Evolutionary conservation across 2,329 filamentous ascomycete species (phyloP), one percentile per base, ranked within the genome.

Genomic region (Mollisia scopiformis): DNA sequence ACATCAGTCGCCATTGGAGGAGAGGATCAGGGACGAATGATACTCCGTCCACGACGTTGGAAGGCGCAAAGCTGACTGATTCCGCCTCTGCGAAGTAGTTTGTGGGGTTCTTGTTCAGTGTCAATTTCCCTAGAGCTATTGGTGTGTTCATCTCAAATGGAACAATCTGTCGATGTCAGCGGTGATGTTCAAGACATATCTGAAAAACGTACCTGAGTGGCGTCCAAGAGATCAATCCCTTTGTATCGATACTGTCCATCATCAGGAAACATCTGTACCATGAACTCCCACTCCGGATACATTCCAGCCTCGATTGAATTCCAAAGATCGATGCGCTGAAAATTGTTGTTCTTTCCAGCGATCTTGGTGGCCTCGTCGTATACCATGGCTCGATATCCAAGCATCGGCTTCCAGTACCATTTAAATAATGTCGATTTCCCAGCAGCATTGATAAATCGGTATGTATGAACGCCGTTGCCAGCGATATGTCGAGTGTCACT

Each of bases 1-100:
- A 90, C 75, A 89, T 91, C 67, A 90, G 79, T 53, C 89, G 87
- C 33, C 88, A 88, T 71, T 91, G 88, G 0, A 92, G 82, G n/a
- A 92, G 78, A 2, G 85, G 83, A 67, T 90, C 88, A 5, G 84
- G 83, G 0, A 84, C 84, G 0, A 85, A 82, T 55, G 83, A 85
- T 50, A 88, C 78, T 1, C 88, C 88, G 0, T 85, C 86, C 0
- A 88, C 84, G 70, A 90, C 76, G 62, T 84, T 86, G 0, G 82
- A 83, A 0, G 88, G 88, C 0, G 84, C 86, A 68, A 90, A 90
- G 1, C 85, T 84, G 0, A 84, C 82, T 73, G 90, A 87, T 72
- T 91, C 88, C 49, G 88, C 82, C 70, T 91, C 88, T 52, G 83
- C 81, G 68, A 89, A 89, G 77, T 89, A 90, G 75, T 91, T 89